A percentile compares a stretch with the other conserved stretches of the same genome.
phyloP scores from a whole-genome alignment of 2,329 filamentous ascomycete species.

The Aspergillus sp. region DNA sequence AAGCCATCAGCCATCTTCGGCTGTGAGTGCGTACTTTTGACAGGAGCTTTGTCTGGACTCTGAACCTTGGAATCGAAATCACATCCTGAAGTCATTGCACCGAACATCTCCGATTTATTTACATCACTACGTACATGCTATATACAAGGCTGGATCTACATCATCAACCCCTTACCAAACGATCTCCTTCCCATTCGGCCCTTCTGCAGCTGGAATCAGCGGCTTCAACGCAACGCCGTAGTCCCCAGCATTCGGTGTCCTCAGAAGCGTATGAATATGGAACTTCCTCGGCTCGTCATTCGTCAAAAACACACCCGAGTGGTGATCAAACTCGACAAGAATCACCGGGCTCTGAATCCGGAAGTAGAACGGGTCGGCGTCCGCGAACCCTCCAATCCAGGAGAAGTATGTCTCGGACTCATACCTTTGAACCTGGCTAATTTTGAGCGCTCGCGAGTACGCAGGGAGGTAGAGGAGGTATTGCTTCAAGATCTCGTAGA shows the following conservation, averaged over 20 bases:
- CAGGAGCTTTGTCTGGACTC: no score
- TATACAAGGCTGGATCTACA: background rate
- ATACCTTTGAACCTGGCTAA: slow-evolving; percentile 56
- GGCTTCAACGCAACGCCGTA: slow-evolving; percentile 62
- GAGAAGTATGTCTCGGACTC: slow-evolving; percentile 74
- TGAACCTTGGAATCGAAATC: no score
- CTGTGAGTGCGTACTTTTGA: no score
- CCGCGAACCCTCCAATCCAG: slow-evolving; percentile 69
- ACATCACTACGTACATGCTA: background rate
- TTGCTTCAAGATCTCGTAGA: slow-evolving; percentile 61
- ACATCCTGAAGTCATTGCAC: no score
- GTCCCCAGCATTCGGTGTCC: slow-evolving; percentile 73
- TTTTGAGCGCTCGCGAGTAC: slow-evolving; percentile 53
- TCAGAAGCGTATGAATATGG: slow-evolving; percentile 72
- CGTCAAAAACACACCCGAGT: slow-evolving; percentile 73
- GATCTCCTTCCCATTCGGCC: slow-evolving; percentile 39
- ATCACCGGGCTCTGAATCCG: slow-evolving; percentile 74
- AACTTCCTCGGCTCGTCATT: slow-evolving; percentile 74
- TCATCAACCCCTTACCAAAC: slow-evolving; percentile 23
- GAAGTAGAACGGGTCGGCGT: slow-evolving; percentile 74
- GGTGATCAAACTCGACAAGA: slow-evolving; percentile 75
- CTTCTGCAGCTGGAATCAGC: slow-evolving; percentile 35
- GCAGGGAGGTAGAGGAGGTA: slow-evolving; percentile 69
- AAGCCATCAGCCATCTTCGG: no score
- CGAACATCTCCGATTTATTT: background rate